Evolutionary conservation across 495 filamentous ascomycete genomes (phyloP), one percentile per base, ranked within the genome.

Genomic region (Podospora australis): DNA sequence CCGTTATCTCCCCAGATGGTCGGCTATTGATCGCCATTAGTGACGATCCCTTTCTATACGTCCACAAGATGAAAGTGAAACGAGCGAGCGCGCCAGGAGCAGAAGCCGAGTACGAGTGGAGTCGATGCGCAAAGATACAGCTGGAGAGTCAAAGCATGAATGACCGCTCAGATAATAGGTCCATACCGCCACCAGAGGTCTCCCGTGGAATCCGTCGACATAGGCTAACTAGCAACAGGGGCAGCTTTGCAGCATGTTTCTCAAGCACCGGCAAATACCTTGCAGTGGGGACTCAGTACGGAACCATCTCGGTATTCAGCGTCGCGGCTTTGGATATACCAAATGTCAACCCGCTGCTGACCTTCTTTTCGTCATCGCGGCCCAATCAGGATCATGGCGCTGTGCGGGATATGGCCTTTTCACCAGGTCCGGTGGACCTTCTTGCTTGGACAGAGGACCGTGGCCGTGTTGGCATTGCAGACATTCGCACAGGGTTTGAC

Each of bases 391-490:
- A 80, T 36, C 75, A 72, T 16, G 91, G 94, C 46, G 89, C 92
- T 36, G 81, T 98, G 43, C 80, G 92, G 43, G 86, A 88, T 46
- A 91, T 98, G 82, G 75, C 81, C 19, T 98, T 98, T 61, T 84
- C 87, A 0, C 90, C 92, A 2, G 87, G 85, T 16, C 88, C 90
- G 8, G 87, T 83, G 78, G 91, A 98, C 63, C 78, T 98, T 13
- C 73, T 98, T 26, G 86, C 94, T 20, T 96, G 91, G 90, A 80
- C 89, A 17, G 92, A 98, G 67, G 84, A 95, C 52, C 83, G 82
- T 50, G 90, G 88, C 7, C 78, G 86, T 53, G 77, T 91, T 26
- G 90, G 89, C 9, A 72, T 97, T 38, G 86, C 86, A 2, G 92
- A 98, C 70, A 69, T 90, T 19, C 83, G 92, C 19, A 81, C 79